Base-by-base conservation (phyloP, 2,329 filamentous ascomycete genomes). In the Cladosporium velox region DNA sequence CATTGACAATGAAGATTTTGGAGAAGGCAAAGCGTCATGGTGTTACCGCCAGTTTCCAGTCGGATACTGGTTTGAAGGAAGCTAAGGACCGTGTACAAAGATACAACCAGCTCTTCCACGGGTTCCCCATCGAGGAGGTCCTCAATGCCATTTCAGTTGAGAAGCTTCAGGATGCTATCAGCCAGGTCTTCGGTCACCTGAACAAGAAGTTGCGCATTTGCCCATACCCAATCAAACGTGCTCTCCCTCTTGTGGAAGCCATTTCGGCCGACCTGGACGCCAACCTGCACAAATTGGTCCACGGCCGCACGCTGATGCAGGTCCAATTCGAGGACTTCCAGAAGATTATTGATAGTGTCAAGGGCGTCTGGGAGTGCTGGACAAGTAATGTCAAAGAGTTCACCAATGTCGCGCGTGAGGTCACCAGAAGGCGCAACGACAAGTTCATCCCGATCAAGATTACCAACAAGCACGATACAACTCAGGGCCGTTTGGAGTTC, bases 371-470 rank as follows among this genome's bases (percentile, higher is more conserved):
- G 85, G 87, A 87, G 49, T 90, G 90, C 11, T 99, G 95, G 95
- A 95, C 99, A 72, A 93, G 96, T 64, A 93, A 94, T 73, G 86
- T 96, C 76, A 98, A 98, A 78, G 95, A 98, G 73, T 99, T 99
- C 76, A 98, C 94, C 18, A 97, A 97, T 72, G 92, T 98, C 69
- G 94, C 95, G 38, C 91, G 95, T 80, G 96, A 99, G 75, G 93
- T 96, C 7, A 97, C 92, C 3, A 88, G 94, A 70, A 90, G 93
- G 72, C 88, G 95, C 72, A 96, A 97, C 74, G 96, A 98, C 78
- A 97, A 96, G 77, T 99, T 99, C 78, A 97, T 99, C 70, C 93
- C 94, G 4, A 98, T 99, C 83, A 98, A 98, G 82, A 93, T 99
- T 77, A 87, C 85, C 70, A 91, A 93, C 68, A 90, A 91, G 72